Percentiles rank a stretch among this genome's conserved stretches.
These are phyloP conservation scores for Pyrenophora graminea DNA, from an alignment of 2,329 filamentous ascomycete genomes.

Conservation along the genomic window DNA sequence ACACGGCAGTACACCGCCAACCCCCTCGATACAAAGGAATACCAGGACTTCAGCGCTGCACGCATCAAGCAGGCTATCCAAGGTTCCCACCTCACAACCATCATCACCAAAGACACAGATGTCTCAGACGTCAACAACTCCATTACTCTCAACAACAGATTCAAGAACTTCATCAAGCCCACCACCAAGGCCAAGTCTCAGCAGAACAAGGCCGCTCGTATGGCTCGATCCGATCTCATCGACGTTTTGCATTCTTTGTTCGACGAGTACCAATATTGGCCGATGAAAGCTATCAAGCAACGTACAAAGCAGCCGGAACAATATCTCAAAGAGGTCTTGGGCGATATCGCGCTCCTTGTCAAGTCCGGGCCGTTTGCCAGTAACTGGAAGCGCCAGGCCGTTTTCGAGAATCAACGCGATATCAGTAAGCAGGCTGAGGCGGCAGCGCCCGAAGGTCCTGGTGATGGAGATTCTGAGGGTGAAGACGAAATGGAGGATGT, in stretches of 20 bases:
- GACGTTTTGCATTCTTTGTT: conserved; percentile 85
- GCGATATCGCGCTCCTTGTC: conserved; percentile 80
- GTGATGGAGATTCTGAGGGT: conserved; percentile 69
- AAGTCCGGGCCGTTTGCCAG: conserved; percentile 84
- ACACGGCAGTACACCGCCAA: conserved; percentile 61
- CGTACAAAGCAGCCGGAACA: conserved; percentile 84
- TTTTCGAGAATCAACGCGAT: conserved; percentile 58
- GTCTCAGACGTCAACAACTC: conserved; percentile 31
- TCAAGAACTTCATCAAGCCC: conserved; percentile 40
- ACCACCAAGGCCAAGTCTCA: conserved; percentile 30
- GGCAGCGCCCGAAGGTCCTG: conserved; percentile 45
- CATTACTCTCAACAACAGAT: conserved; percentile 37
- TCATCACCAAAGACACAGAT: conserved; percentile 35
- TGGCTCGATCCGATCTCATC: conserved; percentile 84
- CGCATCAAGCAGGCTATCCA: conserved; percentile 54
- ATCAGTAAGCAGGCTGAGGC: conserved; percentile 37
- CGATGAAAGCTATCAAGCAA: conserved; percentile 82
- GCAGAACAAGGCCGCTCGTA: conserved; percentile 80
- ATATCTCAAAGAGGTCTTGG: conserved; percentile 85
- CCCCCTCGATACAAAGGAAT: conserved; percentile 51
- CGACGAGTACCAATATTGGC: conserved; percentile 87
- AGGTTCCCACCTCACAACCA: conserved; percentile 35
- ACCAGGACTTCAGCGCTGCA: conserved; percentile 47
- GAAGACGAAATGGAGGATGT: conserved; percentile 81
- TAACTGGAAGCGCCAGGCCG: conserved; percentile 78